Conservation (phyloP, 1,284 basidiomycete genomes). For the Ceratobasidium sp. region DNA sequence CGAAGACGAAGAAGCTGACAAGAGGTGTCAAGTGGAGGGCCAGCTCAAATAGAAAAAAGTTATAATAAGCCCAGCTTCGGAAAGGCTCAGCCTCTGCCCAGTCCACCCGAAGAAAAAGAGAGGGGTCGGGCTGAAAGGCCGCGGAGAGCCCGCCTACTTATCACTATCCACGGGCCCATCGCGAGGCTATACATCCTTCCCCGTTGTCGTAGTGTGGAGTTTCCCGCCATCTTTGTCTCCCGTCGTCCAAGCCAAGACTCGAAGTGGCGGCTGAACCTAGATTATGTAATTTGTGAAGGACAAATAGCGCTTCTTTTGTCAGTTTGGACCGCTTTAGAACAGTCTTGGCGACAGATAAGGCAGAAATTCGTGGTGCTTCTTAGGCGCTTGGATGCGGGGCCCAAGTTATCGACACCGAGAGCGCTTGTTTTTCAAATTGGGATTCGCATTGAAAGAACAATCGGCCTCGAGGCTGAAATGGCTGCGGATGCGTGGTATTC, state of each 20-base stretch:
- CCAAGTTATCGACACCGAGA: background rate
- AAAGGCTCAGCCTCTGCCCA: constrained; percentile 43
- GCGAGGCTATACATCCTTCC: constrained; percentile 22
- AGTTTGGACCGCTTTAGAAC: constrained; percentile 14
- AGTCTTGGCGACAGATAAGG: constrained; percentile 33
- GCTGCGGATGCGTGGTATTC: constrained; percentile 25
- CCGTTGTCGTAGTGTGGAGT: constrained; percentile 24
- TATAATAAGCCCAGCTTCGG: constrained; percentile 18
- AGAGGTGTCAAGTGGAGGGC: background rate
- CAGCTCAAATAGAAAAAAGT: constrained; percentile 18
- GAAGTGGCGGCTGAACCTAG: constrained; percentile 17
- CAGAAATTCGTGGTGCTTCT: constrained; percentile 1
- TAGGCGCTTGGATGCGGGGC: constrained; percentile 16
- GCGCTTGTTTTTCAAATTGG: background rate
- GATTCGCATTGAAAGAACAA: constrained; percentile 9
- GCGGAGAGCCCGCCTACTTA: constrained; percentile 10
- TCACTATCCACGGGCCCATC: background rate
- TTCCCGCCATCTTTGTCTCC: constrained; percentile 38
- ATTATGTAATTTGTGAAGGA: constrained; percentile 1
- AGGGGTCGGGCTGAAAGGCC: background rate
- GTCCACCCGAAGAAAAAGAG: background rate
- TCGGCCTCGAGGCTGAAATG: constrained; percentile 31
- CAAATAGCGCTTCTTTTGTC: constrained; percentile 24
- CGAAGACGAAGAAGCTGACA: constrained; percentile 33
- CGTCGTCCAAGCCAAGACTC: constrained; percentile 41